Evolutionary conservation across 768 basidiomycete genomes (phyloP), one percentile per base, ranked within the genome.

Genomic region (Trametes cubensis): DNA sequence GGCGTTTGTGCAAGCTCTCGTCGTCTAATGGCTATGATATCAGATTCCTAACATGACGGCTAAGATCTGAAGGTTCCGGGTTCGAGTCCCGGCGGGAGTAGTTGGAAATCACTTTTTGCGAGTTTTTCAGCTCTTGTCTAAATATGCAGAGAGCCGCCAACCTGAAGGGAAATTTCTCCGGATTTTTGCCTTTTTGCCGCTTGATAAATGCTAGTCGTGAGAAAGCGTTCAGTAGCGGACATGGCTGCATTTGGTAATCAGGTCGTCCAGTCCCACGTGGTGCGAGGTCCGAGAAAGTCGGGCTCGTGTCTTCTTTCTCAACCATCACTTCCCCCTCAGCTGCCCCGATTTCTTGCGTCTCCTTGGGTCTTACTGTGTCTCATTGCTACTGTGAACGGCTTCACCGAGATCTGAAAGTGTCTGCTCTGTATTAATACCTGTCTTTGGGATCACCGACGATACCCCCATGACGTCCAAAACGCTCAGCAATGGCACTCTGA

Each of bases 401-500:
- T 20, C 46, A 17, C 6, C 8, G 18, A 14, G 14, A 7, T 18
- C n/a, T 6, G 13, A 28, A 28, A 28, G 28, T 28, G 28, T 7
- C 10, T 20, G 34, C 34, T 7, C 10, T 11, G 10, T 34, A 34
- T 5, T 11, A 34, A 2, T 11, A 11, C 11, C 34, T 34, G 34
- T 34, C 11, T 10, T 34, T 34, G 34, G 34, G 11, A 6, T 2
- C 6, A 34, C 2, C 34, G 6, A 34, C 34, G 2, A 34, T 34
- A 34, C 34, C 10, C n/a, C 6, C 6, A 78, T 77, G 77, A 71
- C 79, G 15, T 75, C 75, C 30, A 87, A 85, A 72, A 77, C 80
- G 3, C 77, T 89, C 40, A 89, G 88, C 72, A 81, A 79, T 26
- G 80, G 86, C 28, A 88, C 87, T 0, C 77, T 89, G 10, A 82